These are phyloP conservation scores for Globisporangium rhizosaccharum DNA, from an alignment of 352 stramenopile species.

Conservation along the genomic window DNA sequence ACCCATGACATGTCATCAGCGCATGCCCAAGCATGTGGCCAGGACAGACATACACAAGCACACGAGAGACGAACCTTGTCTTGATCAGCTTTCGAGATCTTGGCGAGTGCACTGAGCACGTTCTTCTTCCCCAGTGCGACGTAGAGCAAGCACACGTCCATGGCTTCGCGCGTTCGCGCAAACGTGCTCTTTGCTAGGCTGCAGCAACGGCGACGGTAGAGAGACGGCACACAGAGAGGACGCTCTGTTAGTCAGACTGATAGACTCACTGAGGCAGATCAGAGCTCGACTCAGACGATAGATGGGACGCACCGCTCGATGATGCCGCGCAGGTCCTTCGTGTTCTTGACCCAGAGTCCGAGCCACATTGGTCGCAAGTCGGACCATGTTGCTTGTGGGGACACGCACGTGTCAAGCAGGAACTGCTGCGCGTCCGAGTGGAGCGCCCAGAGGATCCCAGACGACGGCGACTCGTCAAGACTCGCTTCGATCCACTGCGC, in stretches of 20 bases:
- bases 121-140: conserved; percentile 78
- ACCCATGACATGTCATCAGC: not conserved
- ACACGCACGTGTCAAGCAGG: conserved; percentile 62
- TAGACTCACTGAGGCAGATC: not conserved
- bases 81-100: conserved; percentile 60
- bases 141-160: conserved; percentile 72
- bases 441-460: conserved; percentile 71
- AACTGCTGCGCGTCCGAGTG: conserved; percentile 81
- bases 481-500: conserved; percentile 8
- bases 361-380: conserved; percentile 66
- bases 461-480: conserved; percentile 59
- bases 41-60: not conserved
- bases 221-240: too few relatives aligned
- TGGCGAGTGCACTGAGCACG: conserved; percentile 65
- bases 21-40: not conserved
- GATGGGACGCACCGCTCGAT: conserved; percentile 42
- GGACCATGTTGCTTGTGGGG: conserved; percentile 53
- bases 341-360: conserved; percentile 76
- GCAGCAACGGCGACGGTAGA: not conserved
- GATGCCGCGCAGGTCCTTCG: conserved; percentile 56
- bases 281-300: not conserved
- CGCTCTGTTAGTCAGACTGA: not conserved
- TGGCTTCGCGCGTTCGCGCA: conserved; percentile 57
- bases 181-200: conserved; percentile 72
- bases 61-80: conserved; percentile 41